Conservation (phyloP, 352 stramenopile species). For the Thraustochytrium striatum region DNA sequence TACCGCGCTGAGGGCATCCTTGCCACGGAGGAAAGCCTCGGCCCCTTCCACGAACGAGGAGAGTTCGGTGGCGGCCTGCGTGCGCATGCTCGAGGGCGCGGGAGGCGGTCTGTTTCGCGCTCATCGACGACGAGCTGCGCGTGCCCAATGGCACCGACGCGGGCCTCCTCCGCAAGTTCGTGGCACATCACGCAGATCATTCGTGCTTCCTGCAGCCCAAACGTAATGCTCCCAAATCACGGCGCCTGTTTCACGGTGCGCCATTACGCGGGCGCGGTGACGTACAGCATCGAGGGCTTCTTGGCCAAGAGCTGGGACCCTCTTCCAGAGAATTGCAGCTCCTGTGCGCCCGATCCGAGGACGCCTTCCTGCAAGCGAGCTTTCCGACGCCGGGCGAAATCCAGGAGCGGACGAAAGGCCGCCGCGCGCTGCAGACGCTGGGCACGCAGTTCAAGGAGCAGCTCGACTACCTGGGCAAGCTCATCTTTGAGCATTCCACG, state of each 20-base stretch:
- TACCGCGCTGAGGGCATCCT: slow-evolving; percentile 27
- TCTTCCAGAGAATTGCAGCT: slow-evolving; percentile 79
- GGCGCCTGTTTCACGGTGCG: slow-evolving; percentile 69
- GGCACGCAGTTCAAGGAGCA: slow-evolving; percentile 63
- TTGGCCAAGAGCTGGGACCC: slow-evolving; percentile 83
- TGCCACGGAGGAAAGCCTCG: not conserved
- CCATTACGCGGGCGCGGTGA: slow-evolving; percentile 78
- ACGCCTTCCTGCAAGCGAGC: slow-evolving; percentile 48
- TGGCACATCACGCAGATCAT: not conserved
- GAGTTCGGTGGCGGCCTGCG: not conserved
- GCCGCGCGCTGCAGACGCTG: slow-evolving; percentile 51
- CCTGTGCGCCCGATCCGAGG: not conserved
- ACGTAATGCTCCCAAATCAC: not conserved
- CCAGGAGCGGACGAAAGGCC: not conserved
- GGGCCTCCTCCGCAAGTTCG: slow-evolving; percentile 82
- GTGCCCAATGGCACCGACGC: slow-evolving; percentile 78
- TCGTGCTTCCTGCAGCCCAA: not conserved
- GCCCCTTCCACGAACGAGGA: not conserved
- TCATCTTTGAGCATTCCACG: slow-evolving; percentile 84
- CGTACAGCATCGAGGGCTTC: slow-evolving; percentile 81
- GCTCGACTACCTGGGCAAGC: slow-evolving; percentile 54
- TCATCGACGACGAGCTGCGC: slow-evolving; percentile 95
- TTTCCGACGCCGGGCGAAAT: not conserved
- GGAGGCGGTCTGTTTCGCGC: slow-evolving; percentile 65
- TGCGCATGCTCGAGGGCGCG: slow-evolving; percentile 25